A percentile compares a stretch with the other conserved stretches of the same genome.
Conservation (phyloP, 768 basidiomycete genomes). For the Kwoniella shandongensis region DNA sequence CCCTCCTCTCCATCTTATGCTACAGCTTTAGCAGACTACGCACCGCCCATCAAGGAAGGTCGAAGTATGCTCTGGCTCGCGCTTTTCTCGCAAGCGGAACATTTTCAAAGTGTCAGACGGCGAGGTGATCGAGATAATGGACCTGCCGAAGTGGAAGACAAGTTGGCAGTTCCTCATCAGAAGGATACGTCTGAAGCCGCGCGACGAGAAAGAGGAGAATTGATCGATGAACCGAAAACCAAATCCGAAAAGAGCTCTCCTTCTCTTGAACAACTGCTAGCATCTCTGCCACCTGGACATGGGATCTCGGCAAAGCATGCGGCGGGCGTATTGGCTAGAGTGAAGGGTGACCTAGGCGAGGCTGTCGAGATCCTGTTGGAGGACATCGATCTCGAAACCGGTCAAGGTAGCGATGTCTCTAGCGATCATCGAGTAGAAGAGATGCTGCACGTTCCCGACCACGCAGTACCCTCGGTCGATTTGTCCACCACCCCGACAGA, state of each 20-base stretch:
- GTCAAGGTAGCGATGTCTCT: not conserved
- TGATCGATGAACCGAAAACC: conserved; percentile 9
- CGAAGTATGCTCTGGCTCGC: conserved; percentile 46
- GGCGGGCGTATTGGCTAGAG: conserved; percentile 19
- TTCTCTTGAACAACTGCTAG: conserved; percentile 17
- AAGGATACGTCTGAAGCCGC: conserved; percentile 35
- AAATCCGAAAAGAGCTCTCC: not conserved
- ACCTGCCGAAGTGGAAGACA: conserved; percentile 43
- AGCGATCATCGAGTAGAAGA: conserved; percentile 19
- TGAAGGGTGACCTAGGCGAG: conserved; percentile 34
- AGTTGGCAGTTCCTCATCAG: conserved; percentile 36
- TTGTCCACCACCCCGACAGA: not conserved
- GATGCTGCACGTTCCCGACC: conserved; percentile 11
- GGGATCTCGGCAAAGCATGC: conserved; percentile 18
- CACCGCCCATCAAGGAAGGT: conserved; percentile 30
- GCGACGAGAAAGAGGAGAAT: conserved; percentile 24
- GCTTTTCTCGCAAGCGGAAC: conserved; percentile 44
- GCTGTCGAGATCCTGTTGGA: conserved; percentile 44
- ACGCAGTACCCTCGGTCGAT: not conserved
- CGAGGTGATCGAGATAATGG: conserved; percentile 39
- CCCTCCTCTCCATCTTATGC: conserved; percentile 28
- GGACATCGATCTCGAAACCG: conserved; percentile 19
- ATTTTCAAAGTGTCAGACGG: conserved; percentile 39
- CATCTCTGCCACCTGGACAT: conserved; percentile 32
- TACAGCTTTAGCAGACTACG: conserved; percentile 27